Evolutionary conservation across 2,329 filamentous ascomycete species (phyloP).

Genomic region (Alternaria sp.): DNA sequence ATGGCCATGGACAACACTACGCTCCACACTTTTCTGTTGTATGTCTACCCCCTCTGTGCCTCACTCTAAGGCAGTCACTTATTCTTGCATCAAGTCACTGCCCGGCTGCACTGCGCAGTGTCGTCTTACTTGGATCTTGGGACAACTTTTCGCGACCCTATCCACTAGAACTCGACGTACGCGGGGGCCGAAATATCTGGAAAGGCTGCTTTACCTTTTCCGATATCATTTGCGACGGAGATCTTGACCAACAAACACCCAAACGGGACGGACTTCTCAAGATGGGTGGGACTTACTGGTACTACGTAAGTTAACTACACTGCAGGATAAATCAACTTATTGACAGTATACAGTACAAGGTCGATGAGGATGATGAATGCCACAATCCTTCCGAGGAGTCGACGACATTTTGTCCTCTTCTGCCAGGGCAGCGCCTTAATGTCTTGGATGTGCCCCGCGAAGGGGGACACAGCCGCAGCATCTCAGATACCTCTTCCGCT

Average conservation of each 20-base stretch:
- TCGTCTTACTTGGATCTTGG: constrained; percentile 90
- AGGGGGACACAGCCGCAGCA: constrained; percentile 61
- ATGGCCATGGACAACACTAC: constrained; percentile 58
- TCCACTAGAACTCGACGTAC: constrained; percentile 78
- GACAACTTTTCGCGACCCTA: constrained; percentile 87
- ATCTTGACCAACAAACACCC: constrained; percentile 57
- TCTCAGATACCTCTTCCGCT: constrained; percentile 69
- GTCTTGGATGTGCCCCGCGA: constrained; percentile 81
- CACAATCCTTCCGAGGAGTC: constrained; percentile 75
- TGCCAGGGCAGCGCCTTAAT: constrained; percentile 89
- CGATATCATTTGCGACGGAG: constrained; percentile 82
- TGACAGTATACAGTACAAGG: constrained; percentile 69
- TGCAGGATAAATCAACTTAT: not conserved
- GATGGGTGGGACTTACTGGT: constrained; percentile 95
- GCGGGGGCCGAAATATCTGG: constrained; percentile 79
- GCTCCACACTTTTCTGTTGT: constrained; percentile 67
- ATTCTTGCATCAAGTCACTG: constrained; percentile 40
- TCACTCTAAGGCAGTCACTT: constrained; percentile 25
- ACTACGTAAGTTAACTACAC: constrained; percentile 72
- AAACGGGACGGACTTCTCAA: constrained; percentile 80
- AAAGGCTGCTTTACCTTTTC: constrained; percentile 86
- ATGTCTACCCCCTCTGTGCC: constrained; percentile 33
- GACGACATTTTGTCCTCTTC: constrained; percentile 80
- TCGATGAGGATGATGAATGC: constrained; percentile 80
- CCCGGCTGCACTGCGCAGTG: constrained; percentile 63